Evolutionary conservation across 1,284 basidiomycete species (phyloP).

Genomic region (Mycosarcoma mackinlayi): DNA sequence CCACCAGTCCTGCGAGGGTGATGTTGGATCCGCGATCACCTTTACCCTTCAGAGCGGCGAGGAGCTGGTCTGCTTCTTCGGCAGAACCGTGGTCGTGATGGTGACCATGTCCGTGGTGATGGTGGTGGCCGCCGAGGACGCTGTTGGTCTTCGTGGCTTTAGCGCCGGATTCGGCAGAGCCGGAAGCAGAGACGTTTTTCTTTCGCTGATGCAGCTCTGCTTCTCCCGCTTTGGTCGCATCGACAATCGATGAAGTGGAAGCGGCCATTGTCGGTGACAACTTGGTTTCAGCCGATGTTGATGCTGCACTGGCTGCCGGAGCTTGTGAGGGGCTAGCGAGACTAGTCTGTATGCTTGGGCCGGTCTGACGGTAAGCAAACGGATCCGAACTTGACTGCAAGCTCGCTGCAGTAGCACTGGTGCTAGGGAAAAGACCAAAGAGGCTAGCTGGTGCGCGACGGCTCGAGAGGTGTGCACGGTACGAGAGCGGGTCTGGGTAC

Average conservation of each 20-base stretch:
- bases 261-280: slow-evolving; percentile 8
- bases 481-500: slow-evolving; percentile 32
- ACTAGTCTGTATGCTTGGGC: slow-evolving; percentile 13
- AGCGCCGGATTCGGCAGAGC: not conserved
- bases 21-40: slow-evolving; percentile 66
- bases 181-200: slow-evolving; percentile 1
- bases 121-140: slow-evolving; percentile 24
- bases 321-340: not conserved
- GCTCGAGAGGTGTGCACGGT: slow-evolving; percentile 41
- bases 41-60: slow-evolving; percentile 63
- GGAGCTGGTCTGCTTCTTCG: slow-evolving; percentile 67
- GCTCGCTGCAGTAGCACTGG: slow-evolving; percentile 40
- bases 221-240: slow-evolving; percentile 25
- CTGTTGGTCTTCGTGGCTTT: slow-evolving; percentile 7
- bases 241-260: slow-evolving; percentile 22
- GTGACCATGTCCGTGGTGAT: slow-evolving; percentile 28
- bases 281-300: not conserved
- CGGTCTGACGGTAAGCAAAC: slow-evolving; percentile 19
- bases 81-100: slow-evolving; percentile 62
- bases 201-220: slow-evolving; percentile 27
- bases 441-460: slow-evolving; percentile 45
- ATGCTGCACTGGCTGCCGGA: not conserved
- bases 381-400: slow-evolving; percentile 20
- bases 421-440: slow-evolving; percentile 40
- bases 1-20: slow-evolving; percentile 76